Base-by-base conservation (phyloP, 1,139 yeast species). In the Debaryomycetaceae sp. region DNA sequence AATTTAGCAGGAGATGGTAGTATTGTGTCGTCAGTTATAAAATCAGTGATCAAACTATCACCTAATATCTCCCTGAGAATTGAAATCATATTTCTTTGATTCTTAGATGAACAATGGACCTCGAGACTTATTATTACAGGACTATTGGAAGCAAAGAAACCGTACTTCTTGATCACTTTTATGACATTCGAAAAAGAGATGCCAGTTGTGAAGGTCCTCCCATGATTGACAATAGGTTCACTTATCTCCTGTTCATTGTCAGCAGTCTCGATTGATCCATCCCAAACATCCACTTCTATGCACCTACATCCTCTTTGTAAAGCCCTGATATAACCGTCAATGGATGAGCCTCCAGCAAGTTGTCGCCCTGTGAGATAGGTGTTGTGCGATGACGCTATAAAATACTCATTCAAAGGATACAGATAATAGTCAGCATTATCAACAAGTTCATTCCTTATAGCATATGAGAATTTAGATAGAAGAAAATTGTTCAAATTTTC, bases 281-380 rank as follows among this genome's bases (percentile, higher is more conserved):
- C 97, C 99, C 99, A 95, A 22, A 95, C 76, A 63, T 95, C 99
- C 37, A 95, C 81, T 58, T 95, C 99, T 22, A 95, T 75, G 53
- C 97, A 90, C 40, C 97, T 72, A 56, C 98, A 93, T 1, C 99
- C 98, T 45, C 90, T 79, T 57, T 90, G 97, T 42, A 95, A 67
- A 0, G 89, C 95, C 43, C 86, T 78, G n/a, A 89, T 83, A 54
- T 93, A 95, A 0, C 96, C 96, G 57, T 93, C 98, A 1, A 89
- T 80, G 0, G 96, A 87, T 0, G 97, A 87, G 13, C 79, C 82
- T n/a, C 95, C 97, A 1, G 84, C 96, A n/a, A 89, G 77, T 59
- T 95, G 99, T 34, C 95, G 75, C 0, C 98, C 99, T 24, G 83
- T 66, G 8, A 95, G 69, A 59, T 93, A 95, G 0, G 99, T 95